A percentile compares a stretch with the other conserved stretches of the same genome.
Conservation (phyloP, 768 basidiomycete genomes). For the Mycena belliarum region DNA sequence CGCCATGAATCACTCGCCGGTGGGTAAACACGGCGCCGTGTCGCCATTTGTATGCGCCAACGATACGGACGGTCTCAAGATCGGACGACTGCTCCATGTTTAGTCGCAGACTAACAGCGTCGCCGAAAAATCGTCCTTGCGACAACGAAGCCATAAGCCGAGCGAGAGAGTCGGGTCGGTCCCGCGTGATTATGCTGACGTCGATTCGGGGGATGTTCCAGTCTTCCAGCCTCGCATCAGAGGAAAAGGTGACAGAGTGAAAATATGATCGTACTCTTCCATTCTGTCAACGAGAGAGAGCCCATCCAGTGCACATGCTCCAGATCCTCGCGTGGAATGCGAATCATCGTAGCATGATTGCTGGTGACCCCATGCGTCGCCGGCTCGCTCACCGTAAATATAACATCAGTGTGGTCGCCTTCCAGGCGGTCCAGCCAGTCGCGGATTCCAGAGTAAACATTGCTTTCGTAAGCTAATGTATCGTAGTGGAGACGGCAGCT, state of each 20-base stretch:
- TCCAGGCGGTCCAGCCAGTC: conserved; percentile 35
- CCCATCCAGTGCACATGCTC: conserved; percentile 62
- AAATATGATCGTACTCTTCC: conserved; percentile 44
- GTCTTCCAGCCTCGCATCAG: conserved; percentile 43
- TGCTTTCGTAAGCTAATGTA: neutral
- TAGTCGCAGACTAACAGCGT: conserved; percentile 61
- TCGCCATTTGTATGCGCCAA: conserved; percentile 55
- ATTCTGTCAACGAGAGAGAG: conserved; percentile 55
- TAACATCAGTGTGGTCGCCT: conserved; percentile 31
- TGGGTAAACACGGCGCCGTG: conserved; percentile 62
- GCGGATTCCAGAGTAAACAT: conserved; percentile 9
- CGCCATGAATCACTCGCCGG: conserved; percentile 76
- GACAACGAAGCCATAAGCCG: conserved; percentile 68
- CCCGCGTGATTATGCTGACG: conserved; percentile 74
- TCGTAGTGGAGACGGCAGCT: conserved; percentile 25
- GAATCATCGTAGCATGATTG: conserved; percentile 37
- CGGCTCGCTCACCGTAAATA: conserved; percentile 35
- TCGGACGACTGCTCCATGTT: conserved; percentile 80
- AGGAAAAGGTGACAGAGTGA: conserved; percentile 11
- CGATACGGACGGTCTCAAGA: conserved; percentile 53
- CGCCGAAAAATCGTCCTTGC: conserved; percentile 65
- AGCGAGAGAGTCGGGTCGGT: conserved; percentile 67
- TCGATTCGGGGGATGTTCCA: conserved; percentile 75
- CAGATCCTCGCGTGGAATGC: conserved; percentile 51
- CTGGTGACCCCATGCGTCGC: conserved; percentile 23